Evolutionary conservation across 2,329 filamentous ascomycete species (phyloP).

Genomic region (Verticillium klebahnii): DNA sequence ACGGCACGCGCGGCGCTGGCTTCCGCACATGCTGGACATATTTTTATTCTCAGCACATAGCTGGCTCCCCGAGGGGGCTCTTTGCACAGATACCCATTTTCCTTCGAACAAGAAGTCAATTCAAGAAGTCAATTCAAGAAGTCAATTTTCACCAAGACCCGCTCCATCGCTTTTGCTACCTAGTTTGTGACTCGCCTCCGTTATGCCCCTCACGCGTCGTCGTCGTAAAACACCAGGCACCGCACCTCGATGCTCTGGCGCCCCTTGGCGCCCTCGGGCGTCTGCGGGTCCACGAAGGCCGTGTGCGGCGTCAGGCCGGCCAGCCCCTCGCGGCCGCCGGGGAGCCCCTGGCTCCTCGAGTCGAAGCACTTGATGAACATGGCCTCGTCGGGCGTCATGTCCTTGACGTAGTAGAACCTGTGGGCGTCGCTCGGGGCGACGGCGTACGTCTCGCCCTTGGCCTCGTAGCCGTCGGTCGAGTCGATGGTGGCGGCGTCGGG

Average conservation of each 20-base stretch:
- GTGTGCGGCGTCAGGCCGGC: constrained; percentile 47
- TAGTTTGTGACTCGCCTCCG: neutral
- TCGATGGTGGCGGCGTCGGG: constrained; percentile 38
- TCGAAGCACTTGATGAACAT: constrained; percentile 51
- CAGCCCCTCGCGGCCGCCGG: constrained; percentile 39
- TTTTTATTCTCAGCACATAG: neutral
- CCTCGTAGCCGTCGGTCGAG: constrained; percentile 58
- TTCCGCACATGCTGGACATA: neutral
- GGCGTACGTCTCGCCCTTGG: constrained; percentile 56
- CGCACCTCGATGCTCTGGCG: constrained; percentile 62
- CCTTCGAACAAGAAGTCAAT: neutral
- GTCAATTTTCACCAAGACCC: neutral
- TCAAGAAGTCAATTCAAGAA: neutral
- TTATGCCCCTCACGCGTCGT: neutral
- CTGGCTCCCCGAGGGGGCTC: neutral
- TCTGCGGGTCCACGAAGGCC: constrained; percentile 56
- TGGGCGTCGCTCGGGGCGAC: constrained; percentile 54
- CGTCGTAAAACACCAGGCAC: constrained; percentile 57
- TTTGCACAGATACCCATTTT: constrained; percentile 3
- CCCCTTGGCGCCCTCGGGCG: constrained; percentile 61
- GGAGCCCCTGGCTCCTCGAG: constrained; percentile 35
- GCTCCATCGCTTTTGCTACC: neutral
- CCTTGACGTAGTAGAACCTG: constrained; percentile 61
- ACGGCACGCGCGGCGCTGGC: neutral
- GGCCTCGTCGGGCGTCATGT: constrained; percentile 55